Conservation (phyloP, 2,329 filamentous ascomycete species). For the Aspergillus flavus region DNA sequence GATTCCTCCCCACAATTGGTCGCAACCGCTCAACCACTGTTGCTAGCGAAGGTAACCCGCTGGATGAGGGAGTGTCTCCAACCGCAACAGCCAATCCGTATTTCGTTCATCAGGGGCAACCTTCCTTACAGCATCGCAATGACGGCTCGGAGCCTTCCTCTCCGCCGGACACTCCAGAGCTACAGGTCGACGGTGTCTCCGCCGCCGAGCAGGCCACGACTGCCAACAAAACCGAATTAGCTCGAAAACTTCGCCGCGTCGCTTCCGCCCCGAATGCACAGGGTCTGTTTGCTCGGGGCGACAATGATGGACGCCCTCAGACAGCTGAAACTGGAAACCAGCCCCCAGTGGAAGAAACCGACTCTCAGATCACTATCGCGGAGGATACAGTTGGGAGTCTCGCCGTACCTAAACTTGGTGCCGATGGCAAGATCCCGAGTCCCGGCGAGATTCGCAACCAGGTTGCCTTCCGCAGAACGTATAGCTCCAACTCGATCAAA, state of each 20-base stretch:
- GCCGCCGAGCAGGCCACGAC: constrained; percentile 69
- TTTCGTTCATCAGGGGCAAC: constrained; percentile 93
- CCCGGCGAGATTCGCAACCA: constrained; percentile 66
- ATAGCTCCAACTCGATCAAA: constrained; percentile 99
- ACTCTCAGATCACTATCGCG: constrained; percentile 57
- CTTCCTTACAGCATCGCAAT: constrained; percentile 90
- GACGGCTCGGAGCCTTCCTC: constrained; percentile 90
- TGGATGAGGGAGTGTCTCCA: constrained; percentile 87
- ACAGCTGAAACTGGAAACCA: constrained; percentile 88
- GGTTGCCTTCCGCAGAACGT: constrained; percentile 86
- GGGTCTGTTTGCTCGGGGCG: constrained; percentile 73
- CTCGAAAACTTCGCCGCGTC: constrained; percentile 87
- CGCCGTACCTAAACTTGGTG: constrained; percentile 38
- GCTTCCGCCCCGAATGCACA: constrained; percentile 97
- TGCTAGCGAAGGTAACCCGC: constrained; percentile 85
- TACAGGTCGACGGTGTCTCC: constrained; percentile 71
- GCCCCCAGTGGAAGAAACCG: constrained; percentile 64
- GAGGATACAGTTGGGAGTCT: constrained; percentile 42
- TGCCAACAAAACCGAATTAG: constrained; percentile 89
- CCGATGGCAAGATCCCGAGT: constrained; percentile 66
- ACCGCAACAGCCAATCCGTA: constrained; percentile 96
- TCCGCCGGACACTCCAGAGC: constrained; percentile 82
- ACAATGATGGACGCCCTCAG: constrained; percentile 69
- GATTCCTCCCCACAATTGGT: constrained; percentile 84
- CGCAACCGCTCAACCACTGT: constrained; percentile 88